Evolutionary conservation across 192 early-diverging fungal genomes (phyloP), one percentile per base, ranked within the genome.

Genomic region (Coemansia sp.): DNA sequence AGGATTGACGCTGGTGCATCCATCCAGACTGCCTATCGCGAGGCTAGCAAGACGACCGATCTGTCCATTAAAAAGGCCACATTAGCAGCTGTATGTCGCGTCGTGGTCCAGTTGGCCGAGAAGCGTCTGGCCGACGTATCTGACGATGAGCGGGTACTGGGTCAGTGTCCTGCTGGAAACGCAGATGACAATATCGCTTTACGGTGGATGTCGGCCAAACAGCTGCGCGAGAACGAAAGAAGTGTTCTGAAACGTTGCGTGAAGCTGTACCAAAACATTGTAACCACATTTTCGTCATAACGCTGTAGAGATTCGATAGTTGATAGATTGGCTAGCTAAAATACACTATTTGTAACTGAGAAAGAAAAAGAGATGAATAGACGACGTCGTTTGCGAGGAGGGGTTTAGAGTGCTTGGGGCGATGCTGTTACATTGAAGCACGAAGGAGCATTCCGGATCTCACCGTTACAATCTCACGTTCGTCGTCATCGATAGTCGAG

Each of bases 161-260:
- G 68, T 16, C 39, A 63, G 39, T 53, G 62, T 53, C 69, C 65
- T 41, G 21, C 50, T 58, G 69, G 62, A 38, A 47, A 56, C 43
- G 39, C 65, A 61, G 26, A 65, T 3, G 9, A 57, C 0, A 64
- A 75, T 10, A 53, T 53, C 7, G 6, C 54, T 45, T 16, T 26
- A 13, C 71, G 80, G 41, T 77, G 80, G 80, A 63, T 71, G 59
- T 63, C 16, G 9, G 80, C 76, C 56, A 77, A 74, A 9, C 62
- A 68, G 63, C 44, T 83, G 21, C 49, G 80, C 13, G 38, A 57
- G 38, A 83, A 77, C 68, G 80, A 83, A 61, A 50, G 65, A 50
- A 49, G 56, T 32, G 57, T 67, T 0, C 45, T 82, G 11, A 56
- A 72, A 44, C 64, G 67, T 12, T 82, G 74, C 58, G 64, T 71